Base-by-base conservation (phyloP, 257 asterid genomes). In the Verbascum thapsus region DNA sequence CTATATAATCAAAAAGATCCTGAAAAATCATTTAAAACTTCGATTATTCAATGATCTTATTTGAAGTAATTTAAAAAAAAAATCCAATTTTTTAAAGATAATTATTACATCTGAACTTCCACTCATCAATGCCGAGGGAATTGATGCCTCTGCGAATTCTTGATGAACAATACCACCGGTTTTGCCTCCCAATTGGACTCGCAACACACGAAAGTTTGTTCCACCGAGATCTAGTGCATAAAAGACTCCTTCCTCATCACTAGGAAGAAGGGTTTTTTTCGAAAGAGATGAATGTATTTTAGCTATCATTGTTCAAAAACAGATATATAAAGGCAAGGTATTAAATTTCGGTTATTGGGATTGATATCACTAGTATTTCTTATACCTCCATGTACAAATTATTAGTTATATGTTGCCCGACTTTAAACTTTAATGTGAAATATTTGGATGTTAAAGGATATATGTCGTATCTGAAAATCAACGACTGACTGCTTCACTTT, bases 141-240 rank as follows among this genome's bases (percentile, higher is more conserved):
- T 85, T 20, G 95, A 80, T 8, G 85, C 96, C 82, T 88, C 98
- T 0, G 87, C 56, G 11, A 90, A 90, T 75, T 90, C 96, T 66
- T 88, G 98, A 70, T 74, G 79, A 58, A 78, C 66, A 53, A 85
- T 74, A 10, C 96, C 91, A 1, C 65, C 76, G 19, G 49, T 78
- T 56, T 58, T 82, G 10, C 98, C 96, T 60, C 94, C 95, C 62
- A 90, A 74, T 48, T 90, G 83, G 26, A 90, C 98, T 53, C 95
- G 75, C 75, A 90, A 65, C 49, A 90, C 98, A 35, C 98, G 92
- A 66, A 90, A 90, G 72, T 90, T 90, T 35, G 98, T 90, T 30
- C 98, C 98, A 52, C 98, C 98, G 43, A 90, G 96, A 81, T 90
- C 98, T 70, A 90, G 73, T 38, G 96, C 96, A 71, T 90, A 90